A percentile compares a stretch with the other conserved stretches of the same genome.
These are phyloP conservation scores for Colletotrichum caudatum DNA, from an alignment of 2,329 filamentous ascomycete genomes.

Conservation along the genomic window DNA sequence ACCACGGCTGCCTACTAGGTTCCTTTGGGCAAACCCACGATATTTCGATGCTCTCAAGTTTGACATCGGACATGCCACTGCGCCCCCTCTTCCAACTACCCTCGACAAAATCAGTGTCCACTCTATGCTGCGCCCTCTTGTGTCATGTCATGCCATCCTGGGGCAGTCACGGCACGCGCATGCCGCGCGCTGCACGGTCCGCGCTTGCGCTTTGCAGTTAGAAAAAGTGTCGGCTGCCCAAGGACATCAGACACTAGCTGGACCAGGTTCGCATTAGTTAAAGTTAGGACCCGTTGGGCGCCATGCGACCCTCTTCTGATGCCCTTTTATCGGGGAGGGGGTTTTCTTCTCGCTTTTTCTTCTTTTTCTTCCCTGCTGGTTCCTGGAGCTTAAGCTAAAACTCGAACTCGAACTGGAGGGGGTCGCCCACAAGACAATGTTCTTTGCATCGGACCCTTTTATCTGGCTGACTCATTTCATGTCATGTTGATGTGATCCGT, in stretches of 20 bases:
- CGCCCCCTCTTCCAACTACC: background rate
- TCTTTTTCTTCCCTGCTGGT: conserved; percentile 1
- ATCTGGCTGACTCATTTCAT: background rate
- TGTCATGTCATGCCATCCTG: conserved; percentile 25
- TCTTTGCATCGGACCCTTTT: background rate
- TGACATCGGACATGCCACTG: background rate
- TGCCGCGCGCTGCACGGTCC: conserved; percentile 3
- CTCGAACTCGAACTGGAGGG: background rate
- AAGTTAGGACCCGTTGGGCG: background rate
- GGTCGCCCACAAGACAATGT: background rate
- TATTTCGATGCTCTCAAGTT: background rate
- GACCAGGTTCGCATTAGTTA: background rate
- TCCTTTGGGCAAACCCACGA: background rate
- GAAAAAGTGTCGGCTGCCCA: background rate
- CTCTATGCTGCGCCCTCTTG: conserved; percentile 4
- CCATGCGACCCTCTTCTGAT: conserved; percentile 4
- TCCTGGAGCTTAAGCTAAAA: background rate
- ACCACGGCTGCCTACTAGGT: background rate
- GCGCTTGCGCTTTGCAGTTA: conserved; percentile 7
- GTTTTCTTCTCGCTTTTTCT: background rate
- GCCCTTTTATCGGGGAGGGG: conserved; percentile 1
- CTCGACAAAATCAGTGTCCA: conserved; percentile 3
- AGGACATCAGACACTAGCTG: background rate
- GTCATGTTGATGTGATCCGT: background rate
- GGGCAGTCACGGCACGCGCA: conserved; percentile 7